Conservation (phyloP, 1,139 yeast species). For the Zygosaccharomyces sapae region DNA sequence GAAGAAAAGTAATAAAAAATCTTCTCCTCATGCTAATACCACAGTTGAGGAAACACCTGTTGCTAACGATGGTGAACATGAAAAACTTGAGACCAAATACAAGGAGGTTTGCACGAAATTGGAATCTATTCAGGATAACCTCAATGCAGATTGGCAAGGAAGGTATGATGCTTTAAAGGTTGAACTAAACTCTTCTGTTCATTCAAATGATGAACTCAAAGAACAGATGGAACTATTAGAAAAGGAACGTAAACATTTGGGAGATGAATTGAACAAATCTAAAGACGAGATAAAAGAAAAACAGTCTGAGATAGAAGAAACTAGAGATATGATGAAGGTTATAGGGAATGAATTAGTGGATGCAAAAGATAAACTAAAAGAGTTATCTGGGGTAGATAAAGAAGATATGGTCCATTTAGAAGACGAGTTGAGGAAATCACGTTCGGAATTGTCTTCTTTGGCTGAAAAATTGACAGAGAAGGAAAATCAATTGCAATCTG, state of each 20-base stretch:
- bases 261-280: slow-evolving; percentile 15
- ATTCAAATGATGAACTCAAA: slow-evolving; percentile 7
- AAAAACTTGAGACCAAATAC: slow-evolving; percentile 27
- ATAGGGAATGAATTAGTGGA: slow-evolving; percentile 72
- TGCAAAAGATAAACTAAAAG: slow-evolving; percentile 31
- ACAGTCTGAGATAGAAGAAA: slow-evolving; percentile 36
- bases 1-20: slow-evolving; percentile 21
- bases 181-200: slow-evolving; percentile 5
- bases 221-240: slow-evolving; percentile 16
- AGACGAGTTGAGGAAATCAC: slow-evolving; percentile 34
- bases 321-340: slow-evolving; percentile 67
- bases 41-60: slow-evolving; percentile 25
- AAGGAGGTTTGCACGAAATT: slow-evolving; percentile 43
- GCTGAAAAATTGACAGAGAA: slow-evolving; percentile 11
- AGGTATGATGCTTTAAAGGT: slow-evolving; percentile 19
- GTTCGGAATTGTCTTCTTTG: slow-evolving; percentile 15
- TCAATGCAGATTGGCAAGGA: slow-evolving; percentile 24
- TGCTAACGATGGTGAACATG: neutral
- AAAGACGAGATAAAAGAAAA: slow-evolving; percentile 23
- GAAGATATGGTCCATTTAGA: slow-evolving; percentile 18
- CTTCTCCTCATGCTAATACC: slow-evolving; percentile 15
- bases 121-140: slow-evolving; percentile 29
- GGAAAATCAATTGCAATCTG: slow-evolving; percentile 14
- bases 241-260: slow-evolving; percentile 16
- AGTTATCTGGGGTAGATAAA: slow-evolving; percentile 12